Evolutionary conservation across 2,329 filamentous ascomycete genomes (phyloP), one percentile per base, ranked within the genome.

Genomic region (Sphaerulina musiva): DNA sequence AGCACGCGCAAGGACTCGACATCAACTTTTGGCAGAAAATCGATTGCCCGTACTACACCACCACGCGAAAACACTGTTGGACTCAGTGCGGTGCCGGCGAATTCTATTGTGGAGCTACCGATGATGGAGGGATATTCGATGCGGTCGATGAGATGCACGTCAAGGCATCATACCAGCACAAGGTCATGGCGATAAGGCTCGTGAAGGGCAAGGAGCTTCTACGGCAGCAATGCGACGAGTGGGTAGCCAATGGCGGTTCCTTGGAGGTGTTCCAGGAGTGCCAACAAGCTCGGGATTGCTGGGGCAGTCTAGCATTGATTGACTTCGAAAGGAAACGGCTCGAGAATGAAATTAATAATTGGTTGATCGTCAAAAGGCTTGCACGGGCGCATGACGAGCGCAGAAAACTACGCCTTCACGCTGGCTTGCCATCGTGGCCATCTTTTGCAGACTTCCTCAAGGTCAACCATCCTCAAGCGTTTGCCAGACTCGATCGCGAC

Each of bases 1-100:
- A 52, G 14, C 9, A 56, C 23, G 60, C 59, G 8, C 42, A 47
- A 8, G 46, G 53, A 23, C 53, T 62, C 29, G 58, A 61, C 17
- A 20, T 58, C 46, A 51, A 46, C 23, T 58, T 62, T 41, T 59
- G 51, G 51, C 53, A 47, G 36, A 58, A 59, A 39, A 17, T 61
- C 41, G 48, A 52, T n/a, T 62, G 60, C 36, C 56, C 59, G 11
- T 23, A 51, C 44, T 62, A 62, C 51, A 45, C 12, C 47, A 48
- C 17, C 43, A 29, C n/a, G n/a, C 48, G 51, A 31, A 40, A 31
- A 14, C 29, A 51, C 2, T 10, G 44, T 10, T 17, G 14, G 7
- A 14, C 31, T 12, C 38, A 49, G 4, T 62, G 60, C 29, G 57
- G 60, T 48, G 46, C 46, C 9, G 56, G 56, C 38, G 48, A 39